Evolutionary conservation across 2,329 filamentous ascomycete species (phyloP).

Genomic region (Phyllosticta capitalensis): DNA sequence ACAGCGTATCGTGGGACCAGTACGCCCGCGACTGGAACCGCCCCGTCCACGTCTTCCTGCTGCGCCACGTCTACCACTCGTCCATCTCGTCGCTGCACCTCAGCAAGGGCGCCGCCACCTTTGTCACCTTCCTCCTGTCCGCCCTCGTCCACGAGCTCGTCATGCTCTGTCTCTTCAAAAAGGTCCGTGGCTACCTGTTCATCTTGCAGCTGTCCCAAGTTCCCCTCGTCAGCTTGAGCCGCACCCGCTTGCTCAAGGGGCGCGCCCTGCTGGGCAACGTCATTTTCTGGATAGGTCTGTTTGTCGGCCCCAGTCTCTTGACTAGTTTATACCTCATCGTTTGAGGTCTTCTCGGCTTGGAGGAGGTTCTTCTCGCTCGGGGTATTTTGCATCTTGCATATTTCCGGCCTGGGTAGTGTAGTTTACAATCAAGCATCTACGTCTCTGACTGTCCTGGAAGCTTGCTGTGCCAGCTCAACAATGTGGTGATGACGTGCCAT

Average conservation of each 20-base stretch:
- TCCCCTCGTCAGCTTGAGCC: slow-evolving; percentile 57
- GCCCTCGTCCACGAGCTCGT: slow-evolving; percentile 65
- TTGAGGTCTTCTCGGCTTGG: slow-evolving; percentile 13
- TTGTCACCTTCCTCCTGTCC: slow-evolving; percentile 65
- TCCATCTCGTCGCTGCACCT: slow-evolving; percentile 65
- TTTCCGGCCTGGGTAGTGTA: not conserved
- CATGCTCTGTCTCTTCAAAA: slow-evolving; percentile 75
- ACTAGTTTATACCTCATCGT: slow-evolving; percentile 44
- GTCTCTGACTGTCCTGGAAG: no score
- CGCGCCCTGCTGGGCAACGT: slow-evolving; percentile 59
- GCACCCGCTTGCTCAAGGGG: slow-evolving; percentile 56
- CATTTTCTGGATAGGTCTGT: slow-evolving; percentile 71
- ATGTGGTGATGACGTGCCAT: no score
- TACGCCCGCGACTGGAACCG: slow-evolving; percentile 74
- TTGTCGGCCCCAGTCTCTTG: slow-evolving; percentile 60
- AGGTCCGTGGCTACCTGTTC: slow-evolving; percentile 64
- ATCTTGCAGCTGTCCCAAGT: slow-evolving; percentile 66
- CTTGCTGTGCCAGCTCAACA: no score
- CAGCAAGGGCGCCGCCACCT: slow-evolving; percentile 59
- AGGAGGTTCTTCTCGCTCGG: not conserved
- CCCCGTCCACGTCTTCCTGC: slow-evolving; percentile 69
- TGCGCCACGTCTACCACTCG: slow-evolving; percentile 70
- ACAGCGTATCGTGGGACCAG: slow-evolving; percentile 56
- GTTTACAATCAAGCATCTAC: not conserved
- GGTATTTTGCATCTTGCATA: not conserved